Evolutionary conservation across 2,329 filamentous ascomycete species (phyloP).

Genomic region (Cladosporium sp.): DNA sequence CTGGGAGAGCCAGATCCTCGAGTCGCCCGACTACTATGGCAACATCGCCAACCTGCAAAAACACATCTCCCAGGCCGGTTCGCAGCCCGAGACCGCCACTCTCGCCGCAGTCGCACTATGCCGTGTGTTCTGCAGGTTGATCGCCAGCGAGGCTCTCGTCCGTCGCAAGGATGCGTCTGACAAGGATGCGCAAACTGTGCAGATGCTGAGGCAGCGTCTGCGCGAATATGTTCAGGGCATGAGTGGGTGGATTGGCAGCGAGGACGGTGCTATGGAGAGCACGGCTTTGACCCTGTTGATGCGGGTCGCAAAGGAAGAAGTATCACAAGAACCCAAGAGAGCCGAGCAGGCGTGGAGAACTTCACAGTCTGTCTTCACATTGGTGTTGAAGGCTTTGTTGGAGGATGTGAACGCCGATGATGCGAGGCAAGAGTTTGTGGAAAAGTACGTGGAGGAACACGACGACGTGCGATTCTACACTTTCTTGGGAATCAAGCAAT

Average conservation of each 20-base stretch:
- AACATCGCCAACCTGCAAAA: constrained; percentile 75
- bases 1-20: constrained; percentile 77
- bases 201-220: constrained; percentile 77
- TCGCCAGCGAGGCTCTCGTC: constrained; percentile 71
- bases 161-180: constrained; percentile 67
- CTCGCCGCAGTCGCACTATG: constrained; percentile 79
- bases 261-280: constrained; percentile 63
- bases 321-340: constrained; percentile 52
- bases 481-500: constrained; percentile 70
- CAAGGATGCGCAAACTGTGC: constrained; percentile 71
- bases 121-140: constrained; percentile 79
- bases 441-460: constrained; percentile 76
- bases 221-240: constrained; percentile 63
- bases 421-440: constrained; percentile 70
- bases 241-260: constrained; percentile 60
- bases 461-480: constrained; percentile 86
- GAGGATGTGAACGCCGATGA: constrained; percentile 58
- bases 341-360: constrained; percentile 70
- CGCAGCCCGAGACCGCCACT: constrained; percentile 50
- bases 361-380: constrained; percentile 58
- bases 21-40: constrained; percentile 90
- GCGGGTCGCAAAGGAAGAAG: constrained; percentile 80
- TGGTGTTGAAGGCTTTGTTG: constrained; percentile 66
- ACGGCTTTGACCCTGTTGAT: constrained; percentile 78
- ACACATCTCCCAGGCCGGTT: constrained; percentile 54